These are phyloP conservation scores for Diaporthe vaccinii DNA, from an alignment of 2,329 filamentous ascomycete genomes.

Conservation along the genomic window DNA sequence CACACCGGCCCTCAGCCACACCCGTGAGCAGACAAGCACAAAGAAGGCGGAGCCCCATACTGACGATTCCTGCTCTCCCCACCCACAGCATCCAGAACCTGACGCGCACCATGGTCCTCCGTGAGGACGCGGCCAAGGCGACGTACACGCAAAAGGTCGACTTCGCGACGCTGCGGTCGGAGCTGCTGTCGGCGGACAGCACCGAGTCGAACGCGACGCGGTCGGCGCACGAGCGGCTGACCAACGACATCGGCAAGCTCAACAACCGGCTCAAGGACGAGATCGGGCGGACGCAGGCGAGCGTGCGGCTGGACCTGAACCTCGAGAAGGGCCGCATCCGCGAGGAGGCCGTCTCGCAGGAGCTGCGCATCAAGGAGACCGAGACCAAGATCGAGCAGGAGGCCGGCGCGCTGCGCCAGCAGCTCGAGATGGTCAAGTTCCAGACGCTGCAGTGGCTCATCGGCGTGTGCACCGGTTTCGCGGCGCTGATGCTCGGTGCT, in stretches of 20 bases:
- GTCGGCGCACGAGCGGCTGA: conserved; percentile 89
- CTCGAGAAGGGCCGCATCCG: conserved; percentile 96
- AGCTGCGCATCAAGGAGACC: conserved; percentile 98
- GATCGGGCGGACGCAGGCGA: conserved; percentile 93
- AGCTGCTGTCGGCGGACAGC: conserved; percentile 91
- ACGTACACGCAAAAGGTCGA: conserved; percentile 93
- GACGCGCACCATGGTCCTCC: conserved; percentile 96
- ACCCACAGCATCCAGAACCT: conserved; percentile 87
- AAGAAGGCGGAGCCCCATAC: neutral
- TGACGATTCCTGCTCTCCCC: conserved; percentile 11
- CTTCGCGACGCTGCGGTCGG: conserved; percentile 95
- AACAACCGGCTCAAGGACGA: conserved; percentile 92
- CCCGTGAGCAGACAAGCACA: neutral
- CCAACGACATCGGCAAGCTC: conserved; percentile 94
- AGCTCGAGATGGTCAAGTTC: conserved; percentile 97
- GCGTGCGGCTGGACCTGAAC: conserved; percentile 92
- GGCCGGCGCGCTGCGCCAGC: conserved; percentile 88
- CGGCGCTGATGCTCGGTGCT: conserved; percentile 76
- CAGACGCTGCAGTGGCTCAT: conserved; percentile 98
- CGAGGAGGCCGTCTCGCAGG: conserved; percentile 95
- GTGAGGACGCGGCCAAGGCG: conserved; percentile 89
- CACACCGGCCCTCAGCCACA: conserved; percentile 21
- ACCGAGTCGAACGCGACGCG: conserved; percentile 91
- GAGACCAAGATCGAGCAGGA: conserved; percentile 99
- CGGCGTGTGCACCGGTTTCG: conserved; percentile 80